Evolutionary conservation across 805 yeast species (phyloP).

Genomic region (Kockiozyma suomiensis): DNA sequence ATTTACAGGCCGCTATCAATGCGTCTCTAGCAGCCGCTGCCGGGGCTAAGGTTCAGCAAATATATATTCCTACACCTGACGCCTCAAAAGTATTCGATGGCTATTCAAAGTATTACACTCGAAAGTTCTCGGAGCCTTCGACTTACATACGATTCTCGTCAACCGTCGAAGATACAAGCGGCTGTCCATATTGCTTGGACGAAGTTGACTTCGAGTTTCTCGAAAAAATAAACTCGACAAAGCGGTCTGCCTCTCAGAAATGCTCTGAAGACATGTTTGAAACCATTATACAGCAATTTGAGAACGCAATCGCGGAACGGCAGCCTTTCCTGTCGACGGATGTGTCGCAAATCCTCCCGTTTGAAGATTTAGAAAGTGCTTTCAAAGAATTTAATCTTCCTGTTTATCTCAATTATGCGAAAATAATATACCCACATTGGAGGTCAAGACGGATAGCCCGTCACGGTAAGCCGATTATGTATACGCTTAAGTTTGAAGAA

Average conservation of each 20-base stretch:
- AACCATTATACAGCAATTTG: constrained; percentile 69
- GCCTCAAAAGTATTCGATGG: constrained; percentile 57
- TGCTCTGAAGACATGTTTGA: constrained; percentile 89
- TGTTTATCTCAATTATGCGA: constrained; percentile 54
- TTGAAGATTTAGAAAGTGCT: constrained; percentile 59
- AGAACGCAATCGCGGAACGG: constrained; percentile 69
- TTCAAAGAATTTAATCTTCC: constrained; percentile 21
- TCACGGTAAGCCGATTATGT: constrained; percentile 70
- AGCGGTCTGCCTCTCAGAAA: constrained; percentile 36
- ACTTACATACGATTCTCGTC: constrained; percentile 87
- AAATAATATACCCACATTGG: constrained; percentile 78
- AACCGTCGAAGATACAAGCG: constrained; percentile 92
- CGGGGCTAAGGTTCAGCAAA: constrained; percentile 54
- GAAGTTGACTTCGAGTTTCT: constrained; percentile 80
- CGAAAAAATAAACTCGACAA: constrained; percentile 45
- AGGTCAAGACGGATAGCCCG: constrained; percentile 68
- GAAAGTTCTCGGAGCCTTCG: constrained; percentile 69
- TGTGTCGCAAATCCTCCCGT: constrained; percentile 71
- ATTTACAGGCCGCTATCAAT: constrained; percentile 85
- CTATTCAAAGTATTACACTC: constrained; percentile 68
- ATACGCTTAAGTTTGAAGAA: constrained; percentile 80
- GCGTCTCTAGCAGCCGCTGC: constrained; percentile 68
- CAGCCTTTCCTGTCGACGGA: constrained; percentile 90
- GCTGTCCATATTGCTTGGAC: constrained; percentile 86
- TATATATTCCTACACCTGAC: constrained; percentile 95